Percentiles rank a stretch among this genome's conserved stretches.
phyloP scores from a whole-genome alignment of 495 filamentous ascomycete genomes.

The Saxispiralis lemnorum region DNA sequence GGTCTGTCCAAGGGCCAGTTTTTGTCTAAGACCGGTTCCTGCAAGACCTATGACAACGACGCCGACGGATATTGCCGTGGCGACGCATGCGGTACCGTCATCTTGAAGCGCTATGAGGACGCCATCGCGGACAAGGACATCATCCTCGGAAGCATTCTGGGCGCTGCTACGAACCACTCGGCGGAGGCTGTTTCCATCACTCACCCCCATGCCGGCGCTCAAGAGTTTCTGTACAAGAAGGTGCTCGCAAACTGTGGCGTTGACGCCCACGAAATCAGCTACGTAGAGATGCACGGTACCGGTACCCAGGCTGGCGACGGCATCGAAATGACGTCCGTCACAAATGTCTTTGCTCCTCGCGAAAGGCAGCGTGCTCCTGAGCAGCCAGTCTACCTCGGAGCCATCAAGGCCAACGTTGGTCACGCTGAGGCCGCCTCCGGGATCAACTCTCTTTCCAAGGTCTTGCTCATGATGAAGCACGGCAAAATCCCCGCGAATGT shows the following conservation, averaged over 20 bases:
- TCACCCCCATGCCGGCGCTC: conserved; percentile 32
- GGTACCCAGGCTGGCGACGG: conserved; percentile 31
- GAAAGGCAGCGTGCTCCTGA: conserved; percentile 44
- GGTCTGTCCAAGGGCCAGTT: conserved; percentile 74
- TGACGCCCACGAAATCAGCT: conserved; percentile 32
- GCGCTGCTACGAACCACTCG: conserved; percentile 27
- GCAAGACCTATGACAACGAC: conserved; percentile 39
- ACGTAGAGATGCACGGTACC: conserved; percentile 37
- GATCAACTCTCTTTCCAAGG: conserved; percentile 64
- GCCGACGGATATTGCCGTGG: conserved; percentile 35
- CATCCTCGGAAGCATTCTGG: conserved; percentile 30
- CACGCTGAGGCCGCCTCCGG: conserved; percentile 84
- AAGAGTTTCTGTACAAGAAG: conserved; percentile 27
- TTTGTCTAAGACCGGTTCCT: conserved; percentile 59
- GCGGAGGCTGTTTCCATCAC: conserved; percentile 30
- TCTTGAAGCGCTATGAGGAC: conserved; percentile 34
- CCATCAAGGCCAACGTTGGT: conserved; percentile 77
- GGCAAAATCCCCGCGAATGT: conserved; percentile 69
- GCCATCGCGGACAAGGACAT: conserved; percentile 32
- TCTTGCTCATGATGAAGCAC: conserved; percentile 73
- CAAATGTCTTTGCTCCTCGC: conserved; percentile 62
- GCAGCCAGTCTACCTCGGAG: conserved; percentile 62
- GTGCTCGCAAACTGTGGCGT: conserved; percentile 30
- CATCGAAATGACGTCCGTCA: conserved; percentile 31
- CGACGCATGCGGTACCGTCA: conserved; percentile 28